Evolutionary conservation across 805 yeast species (phyloP).

Genomic region (Kuraishia molischiana): DNA sequence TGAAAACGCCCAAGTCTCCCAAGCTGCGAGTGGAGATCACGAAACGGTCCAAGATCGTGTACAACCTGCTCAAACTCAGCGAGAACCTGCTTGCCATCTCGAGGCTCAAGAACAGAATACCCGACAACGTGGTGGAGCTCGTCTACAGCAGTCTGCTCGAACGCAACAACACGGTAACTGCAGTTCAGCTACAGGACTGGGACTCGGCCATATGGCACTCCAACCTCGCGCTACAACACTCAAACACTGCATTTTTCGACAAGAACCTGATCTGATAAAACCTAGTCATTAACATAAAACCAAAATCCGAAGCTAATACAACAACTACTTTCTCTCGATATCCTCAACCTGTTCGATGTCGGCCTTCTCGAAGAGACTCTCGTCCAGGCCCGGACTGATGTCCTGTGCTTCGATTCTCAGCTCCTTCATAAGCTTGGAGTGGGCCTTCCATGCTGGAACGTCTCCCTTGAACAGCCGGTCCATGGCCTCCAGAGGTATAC

Average conservation of each 20-base stretch:
- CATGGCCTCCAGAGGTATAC: slow-evolving; percentile 19
- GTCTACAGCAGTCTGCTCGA: neutral
- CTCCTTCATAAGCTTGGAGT: slow-evolving; percentile 5
- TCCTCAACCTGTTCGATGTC: slow-evolving; percentile 8
- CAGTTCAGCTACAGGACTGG: neutral
- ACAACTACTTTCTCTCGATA: no score
- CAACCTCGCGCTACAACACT: neutral
- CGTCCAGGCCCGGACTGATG: neutral
- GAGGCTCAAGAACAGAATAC: neutral
- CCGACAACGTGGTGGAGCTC: neutral
- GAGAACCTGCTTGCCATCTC: neutral
- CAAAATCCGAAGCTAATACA: no score
- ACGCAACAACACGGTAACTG: neutral
- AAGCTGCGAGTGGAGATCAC: slow-evolving; percentile 37
- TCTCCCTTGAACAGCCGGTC: slow-evolving; percentile 14
- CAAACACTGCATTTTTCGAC: neutral
- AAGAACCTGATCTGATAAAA: neutral
- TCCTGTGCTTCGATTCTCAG: slow-evolving; percentile 1
- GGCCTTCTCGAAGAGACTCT: slow-evolving; percentile 2
- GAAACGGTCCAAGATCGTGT: slow-evolving; percentile 1
- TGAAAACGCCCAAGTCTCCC: slow-evolving; percentile 42
- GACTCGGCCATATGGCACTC: neutral
- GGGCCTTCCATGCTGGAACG: slow-evolving; percentile 18
- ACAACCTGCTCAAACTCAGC: slow-evolving; percentile 3
- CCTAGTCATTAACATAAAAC: no score